These are phyloP conservation scores for Cornus florida DNA, from an alignment of 148 eudicot species.

Conservation along the genomic window DNA sequence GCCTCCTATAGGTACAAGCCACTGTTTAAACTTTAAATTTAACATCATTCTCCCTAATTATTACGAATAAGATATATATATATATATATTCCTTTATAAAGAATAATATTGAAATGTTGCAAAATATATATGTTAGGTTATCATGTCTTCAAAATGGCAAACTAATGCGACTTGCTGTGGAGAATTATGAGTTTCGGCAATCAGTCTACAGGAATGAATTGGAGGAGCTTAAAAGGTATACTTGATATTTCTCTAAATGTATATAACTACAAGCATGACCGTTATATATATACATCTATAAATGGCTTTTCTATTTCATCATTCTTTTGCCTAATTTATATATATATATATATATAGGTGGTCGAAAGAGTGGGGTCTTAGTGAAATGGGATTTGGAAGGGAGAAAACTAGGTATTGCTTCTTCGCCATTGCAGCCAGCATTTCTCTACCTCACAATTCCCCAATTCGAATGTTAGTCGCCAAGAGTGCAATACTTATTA, in stretches of 20 bases:
- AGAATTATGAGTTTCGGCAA: slow-evolving; percentile 35
- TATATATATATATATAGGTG: slow-evolving; percentile 23
- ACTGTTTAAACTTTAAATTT: not conserved
- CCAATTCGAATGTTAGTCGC: slow-evolving; percentile 27
- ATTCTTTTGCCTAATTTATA: too few relatives aligned
- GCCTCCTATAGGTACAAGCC: slow-evolving; percentile 24
- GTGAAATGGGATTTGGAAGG: slow-evolving; percentile 45
- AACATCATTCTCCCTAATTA: not conserved
- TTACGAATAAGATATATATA: too few relatives aligned
- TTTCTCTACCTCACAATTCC: slow-evolving; percentile 27
- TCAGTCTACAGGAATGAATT: slow-evolving; percentile 31
- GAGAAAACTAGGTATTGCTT: slow-evolving; percentile 42
- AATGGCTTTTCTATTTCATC: too few relatives aligned
- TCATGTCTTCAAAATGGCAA: slow-evolving; percentile 26
- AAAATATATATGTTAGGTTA: slow-evolving; percentile 11
- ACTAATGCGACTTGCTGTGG: slow-evolving; percentile 35
- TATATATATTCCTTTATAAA: too few relatives aligned
- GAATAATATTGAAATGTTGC: too few relatives aligned
- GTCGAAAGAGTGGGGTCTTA: slow-evolving; percentile 36
- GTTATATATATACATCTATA: too few relatives aligned
- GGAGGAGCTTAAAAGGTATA: slow-evolving; percentile 36
- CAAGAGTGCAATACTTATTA: slow-evolving; percentile 35
- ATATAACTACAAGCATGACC: too few relatives aligned
- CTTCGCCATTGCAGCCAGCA: slow-evolving; percentile 31
- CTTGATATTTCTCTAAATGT: too few relatives aligned